Conservation (phyloP, 768 basidiomycete genomes). For the Suillus sp. region DNA sequence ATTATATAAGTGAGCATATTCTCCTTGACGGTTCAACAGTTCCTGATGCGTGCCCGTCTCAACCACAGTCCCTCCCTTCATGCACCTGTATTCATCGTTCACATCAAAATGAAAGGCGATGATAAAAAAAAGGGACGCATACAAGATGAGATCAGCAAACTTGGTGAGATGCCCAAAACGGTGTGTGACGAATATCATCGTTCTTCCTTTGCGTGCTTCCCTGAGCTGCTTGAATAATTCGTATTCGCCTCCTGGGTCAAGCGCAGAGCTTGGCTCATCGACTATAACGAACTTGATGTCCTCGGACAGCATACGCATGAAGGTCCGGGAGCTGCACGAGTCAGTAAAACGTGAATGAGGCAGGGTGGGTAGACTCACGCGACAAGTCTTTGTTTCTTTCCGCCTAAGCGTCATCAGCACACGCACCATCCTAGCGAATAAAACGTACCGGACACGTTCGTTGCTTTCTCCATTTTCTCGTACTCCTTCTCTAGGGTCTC, state of each 20-base stretch:
- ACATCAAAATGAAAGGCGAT: not conserved
- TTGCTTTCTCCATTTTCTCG: conserved; percentile 22
- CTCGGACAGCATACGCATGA: conserved; percentile 40
- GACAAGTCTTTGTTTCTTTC: conserved; percentile 36
- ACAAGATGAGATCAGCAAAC: conserved; percentile 41
- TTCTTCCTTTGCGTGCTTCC: conserved; percentile 33
- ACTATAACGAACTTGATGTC: conserved; percentile 34
- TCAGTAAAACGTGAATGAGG: not conserved
- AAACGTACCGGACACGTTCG: conserved; percentile 28
- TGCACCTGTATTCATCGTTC: conserved; percentile 26
- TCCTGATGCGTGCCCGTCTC: conserved; percentile 38
- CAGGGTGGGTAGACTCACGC: conserved; percentile 17
- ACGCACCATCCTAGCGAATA: not conserved
- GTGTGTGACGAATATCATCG: conserved; percentile 45
- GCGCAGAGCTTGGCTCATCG: conserved; percentile 42
- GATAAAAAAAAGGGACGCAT: conserved; percentile 14
- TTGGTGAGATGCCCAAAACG: conserved; percentile 41
- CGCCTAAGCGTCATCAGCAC: conserved; percentile 19
- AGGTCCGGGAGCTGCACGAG: conserved; percentile 37
- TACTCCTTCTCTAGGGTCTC: conserved; percentile 19
- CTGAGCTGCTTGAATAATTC: conserved; percentile 34
- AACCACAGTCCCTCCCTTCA: conserved; percentile 35
- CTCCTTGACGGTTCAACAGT: conserved; percentile 31
- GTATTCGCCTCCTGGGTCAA: conserved; percentile 40
- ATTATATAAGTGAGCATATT: conserved; percentile 37